These are phyloP conservation scores for Talaromyces borbonicus DNA, from an alignment of 495 filamentous ascomycete species.

Conservation along the genomic window DNA sequence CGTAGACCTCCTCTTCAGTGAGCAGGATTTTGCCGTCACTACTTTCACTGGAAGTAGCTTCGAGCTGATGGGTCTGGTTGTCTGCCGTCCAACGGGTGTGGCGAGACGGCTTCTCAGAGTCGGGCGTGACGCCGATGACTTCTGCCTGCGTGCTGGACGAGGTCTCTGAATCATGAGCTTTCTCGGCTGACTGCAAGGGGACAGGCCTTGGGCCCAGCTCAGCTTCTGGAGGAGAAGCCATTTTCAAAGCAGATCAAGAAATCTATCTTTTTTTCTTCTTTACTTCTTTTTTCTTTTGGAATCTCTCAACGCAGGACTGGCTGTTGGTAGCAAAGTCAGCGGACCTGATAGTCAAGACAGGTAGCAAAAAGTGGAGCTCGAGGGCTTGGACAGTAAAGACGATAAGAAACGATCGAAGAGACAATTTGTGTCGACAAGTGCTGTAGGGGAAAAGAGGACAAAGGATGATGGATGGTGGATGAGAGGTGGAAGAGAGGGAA, in stretches of 20 bases:
- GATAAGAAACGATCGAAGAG: no score
- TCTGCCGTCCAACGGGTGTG: conserved; percentile 7
- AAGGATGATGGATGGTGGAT: neutral
- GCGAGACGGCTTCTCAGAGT: conserved; percentile 4
- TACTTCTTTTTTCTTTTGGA: neutral
- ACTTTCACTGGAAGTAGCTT: conserved; percentile 13
- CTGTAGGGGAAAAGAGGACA: neutral
- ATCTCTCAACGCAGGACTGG: no score
- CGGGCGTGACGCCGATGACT: conserved; percentile 3
- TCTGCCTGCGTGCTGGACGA: conserved; percentile 29
- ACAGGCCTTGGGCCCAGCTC: conserved; percentile 13
- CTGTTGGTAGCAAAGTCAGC: no score
- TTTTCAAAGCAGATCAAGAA: neutral
- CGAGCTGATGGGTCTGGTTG: conserved; percentile 17
- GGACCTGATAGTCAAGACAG: no score
- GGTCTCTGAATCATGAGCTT: conserved; percentile 23
- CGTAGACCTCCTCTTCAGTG: conserved; percentile 48
- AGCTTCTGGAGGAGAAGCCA: conserved; percentile 9
- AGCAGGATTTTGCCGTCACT: conserved; percentile 31
- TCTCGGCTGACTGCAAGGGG: conserved; percentile 16
- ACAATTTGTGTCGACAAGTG: neutral
- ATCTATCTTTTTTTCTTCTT: neutral
- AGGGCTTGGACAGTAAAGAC: no score
- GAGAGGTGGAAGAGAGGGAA: neutral
- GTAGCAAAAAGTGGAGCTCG: no score